Percentiles rank a stretch among this genome's conserved stretches.
Conservation (phyloP, 2,329 filamentous ascomycete genomes). For the Cryphonectria parasitica region DNA sequence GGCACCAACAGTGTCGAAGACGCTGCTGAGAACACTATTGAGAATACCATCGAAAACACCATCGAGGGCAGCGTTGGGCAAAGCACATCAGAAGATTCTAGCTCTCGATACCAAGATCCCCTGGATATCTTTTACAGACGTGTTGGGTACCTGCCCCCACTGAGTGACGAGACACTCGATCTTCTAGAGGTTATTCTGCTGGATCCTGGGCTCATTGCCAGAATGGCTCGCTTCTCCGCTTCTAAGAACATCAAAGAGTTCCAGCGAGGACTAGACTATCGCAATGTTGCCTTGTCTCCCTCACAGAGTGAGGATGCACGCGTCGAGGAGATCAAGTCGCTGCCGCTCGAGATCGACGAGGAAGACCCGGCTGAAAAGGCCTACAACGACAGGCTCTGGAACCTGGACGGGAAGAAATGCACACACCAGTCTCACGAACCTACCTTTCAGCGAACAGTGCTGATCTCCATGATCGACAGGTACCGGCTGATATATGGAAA, state of each 20-base stretch:
- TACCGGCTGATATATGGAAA: slow-evolving; percentile 17
- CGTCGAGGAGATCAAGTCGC: slow-evolving; percentile 2
- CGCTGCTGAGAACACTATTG: not conserved
- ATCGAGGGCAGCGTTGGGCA: not conserved
- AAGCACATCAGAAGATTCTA: not conserved
- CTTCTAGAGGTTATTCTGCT: slow-evolving; percentile 9
- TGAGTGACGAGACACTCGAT: slow-evolving; percentile 1
- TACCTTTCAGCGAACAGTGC: slow-evolving; percentile 12
- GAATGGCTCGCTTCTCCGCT: slow-evolving; percentile 7
- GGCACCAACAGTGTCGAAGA: not conserved
- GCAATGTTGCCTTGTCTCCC: slow-evolving; percentile 8
- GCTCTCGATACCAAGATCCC: not conserved
- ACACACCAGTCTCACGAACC: slow-evolving; percentile 1
- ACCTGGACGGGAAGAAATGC: slow-evolving; percentile 9
- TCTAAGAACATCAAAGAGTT: not conserved
- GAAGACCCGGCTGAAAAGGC: slow-evolving; percentile 7
- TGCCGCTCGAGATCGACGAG: not conserved
- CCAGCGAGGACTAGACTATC: slow-evolving; percentile 4
- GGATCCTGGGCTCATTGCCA: not conserved
- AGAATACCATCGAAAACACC: not conserved
- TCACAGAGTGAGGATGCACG: not conserved
- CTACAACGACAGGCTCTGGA: slow-evolving; percentile 11
- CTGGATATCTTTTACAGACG: not conserved
- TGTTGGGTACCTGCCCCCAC: slow-evolving; percentile 14
- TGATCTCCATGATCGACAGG: slow-evolving; percentile 24